A percentile compares a stretch with the other conserved stretches of the same genome.
These are phyloP conservation scores for Wallacemonas sp. DNA, from an alignment of 208 protist species.

Conservation along the genomic window DNA sequence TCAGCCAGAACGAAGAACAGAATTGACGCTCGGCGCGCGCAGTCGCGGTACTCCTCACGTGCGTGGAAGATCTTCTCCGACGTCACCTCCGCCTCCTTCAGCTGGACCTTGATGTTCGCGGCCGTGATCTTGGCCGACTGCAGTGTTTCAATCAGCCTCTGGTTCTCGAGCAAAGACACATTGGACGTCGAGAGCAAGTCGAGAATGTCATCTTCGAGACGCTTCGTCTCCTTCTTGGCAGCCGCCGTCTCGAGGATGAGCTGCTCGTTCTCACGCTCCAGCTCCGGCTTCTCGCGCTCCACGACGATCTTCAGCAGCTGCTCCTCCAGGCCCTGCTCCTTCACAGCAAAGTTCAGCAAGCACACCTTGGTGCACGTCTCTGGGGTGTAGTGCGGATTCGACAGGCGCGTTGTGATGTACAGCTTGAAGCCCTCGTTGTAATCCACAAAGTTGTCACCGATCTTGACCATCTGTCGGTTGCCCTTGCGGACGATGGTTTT, in stretches of 20 bases:
- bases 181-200: constrained; percentile 91
- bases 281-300: constrained; percentile 95
- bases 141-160: constrained; percentile 96
- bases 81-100: constrained; percentile 93
- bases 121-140: constrained; percentile 97
- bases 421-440: constrained; percentile 97
- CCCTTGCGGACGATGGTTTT: constrained; percentile 94
- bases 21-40: constrained; percentile 94
- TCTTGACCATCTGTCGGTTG: constrained; percentile 90
- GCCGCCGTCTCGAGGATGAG: constrained; percentile 94
- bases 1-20: constrained; percentile 98
- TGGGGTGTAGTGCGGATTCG: constrained; percentile 97
- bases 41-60: constrained; percentile 96
- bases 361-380: constrained; percentile 98
- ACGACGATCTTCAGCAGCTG: constrained; percentile 98
- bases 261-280: constrained; percentile 98
- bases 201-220: constrained; percentile 98
- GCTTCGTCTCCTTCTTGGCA: constrained; percentile 94
- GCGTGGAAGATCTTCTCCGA: constrained; percentile 96
- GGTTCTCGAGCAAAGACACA: constrained; percentile 97
- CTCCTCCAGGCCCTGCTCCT: constrained; percentile 97
- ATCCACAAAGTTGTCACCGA: constrained; percentile 98
- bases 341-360: constrained; percentile 98
- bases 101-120: constrained; percentile 93
- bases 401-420: constrained; percentile 98